Percentiles rank a stretch among this genome's conserved stretches.
These are phyloP conservation scores for Beauveria sp. DNA, from an alignment of 2,329 filamentous ascomycete genomes.

Conservation along the genomic window DNA sequence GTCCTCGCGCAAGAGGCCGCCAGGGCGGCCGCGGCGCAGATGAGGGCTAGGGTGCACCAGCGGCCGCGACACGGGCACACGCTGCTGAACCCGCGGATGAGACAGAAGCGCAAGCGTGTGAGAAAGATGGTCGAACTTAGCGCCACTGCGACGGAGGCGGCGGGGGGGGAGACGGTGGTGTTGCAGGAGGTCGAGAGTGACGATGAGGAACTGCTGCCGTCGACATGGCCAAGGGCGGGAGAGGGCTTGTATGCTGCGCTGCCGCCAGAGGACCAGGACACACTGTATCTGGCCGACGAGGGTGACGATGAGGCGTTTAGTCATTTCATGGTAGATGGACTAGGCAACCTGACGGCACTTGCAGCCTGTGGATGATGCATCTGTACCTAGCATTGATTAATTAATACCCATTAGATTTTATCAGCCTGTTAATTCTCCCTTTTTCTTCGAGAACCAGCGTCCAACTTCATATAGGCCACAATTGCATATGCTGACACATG, in stretches of 20 bases:
- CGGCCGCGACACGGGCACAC: conserved; percentile 25
- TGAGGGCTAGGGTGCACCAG: conserved; percentile 13
- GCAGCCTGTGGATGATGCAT: conserved; percentile 19
- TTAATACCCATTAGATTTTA: background rate
- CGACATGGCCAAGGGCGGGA: conserved; percentile 33
- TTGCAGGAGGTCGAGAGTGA: conserved; percentile 21
- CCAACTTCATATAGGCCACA: background rate
- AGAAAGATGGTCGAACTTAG: conserved; percentile 27
- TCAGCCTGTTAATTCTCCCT: background rate
- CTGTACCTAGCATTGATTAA: background rate
- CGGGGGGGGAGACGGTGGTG: conserved; percentile 17
- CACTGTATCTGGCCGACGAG: conserved; percentile 28
- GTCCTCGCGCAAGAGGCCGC: conserved; percentile 5
- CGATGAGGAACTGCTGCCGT: conserved; percentile 27
- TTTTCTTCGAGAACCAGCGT: background rate
- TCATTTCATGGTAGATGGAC: conserved; percentile 33
- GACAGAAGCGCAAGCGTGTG: conserved; percentile 24
- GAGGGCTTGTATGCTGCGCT: conserved; percentile 33
- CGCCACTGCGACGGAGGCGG: conserved; percentile 8
- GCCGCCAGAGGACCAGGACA: conserved; percentile 30
- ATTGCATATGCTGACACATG: background rate
- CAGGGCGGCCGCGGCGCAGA: background rate
- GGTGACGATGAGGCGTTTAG: conserved; percentile 37
- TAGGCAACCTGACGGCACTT: conserved; percentile 28
- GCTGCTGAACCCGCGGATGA: conserved; percentile 20